Conservation (phyloP, 805 yeast genomes). For the Tetrapisispora pingtungensis region DNA sequence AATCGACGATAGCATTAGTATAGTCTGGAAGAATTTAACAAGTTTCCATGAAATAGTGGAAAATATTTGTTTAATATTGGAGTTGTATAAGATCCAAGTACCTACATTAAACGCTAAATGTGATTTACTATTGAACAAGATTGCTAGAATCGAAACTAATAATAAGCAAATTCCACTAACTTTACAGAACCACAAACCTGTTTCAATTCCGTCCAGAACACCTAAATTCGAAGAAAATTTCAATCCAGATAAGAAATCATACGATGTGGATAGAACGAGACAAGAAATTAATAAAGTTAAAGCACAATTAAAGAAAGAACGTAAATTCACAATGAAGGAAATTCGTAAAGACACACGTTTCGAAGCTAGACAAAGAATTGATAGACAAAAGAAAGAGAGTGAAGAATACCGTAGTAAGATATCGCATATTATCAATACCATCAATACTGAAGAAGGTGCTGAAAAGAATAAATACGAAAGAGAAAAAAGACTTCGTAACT, state of each 20-base stretch:
- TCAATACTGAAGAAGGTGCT: conserved; percentile 89
- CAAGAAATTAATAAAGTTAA: conserved; percentile 76
- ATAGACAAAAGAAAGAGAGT: conserved; percentile 64
- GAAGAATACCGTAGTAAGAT: conserved; percentile 80
- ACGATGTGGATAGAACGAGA: conserved; percentile 72
- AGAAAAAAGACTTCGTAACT: conserved; percentile 60
- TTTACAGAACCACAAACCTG: conserved; percentile 73
- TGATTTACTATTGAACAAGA: conserved; percentile 28
- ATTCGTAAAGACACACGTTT: conserved; percentile 82
- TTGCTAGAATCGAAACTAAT: conserved; percentile 41
- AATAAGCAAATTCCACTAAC: conserved; percentile 58
- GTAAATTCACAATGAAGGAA: conserved; percentile 79
- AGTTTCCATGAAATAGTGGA: conserved; percentile 50
- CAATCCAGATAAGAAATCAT: conserved; percentile 89
- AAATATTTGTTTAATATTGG: conserved; percentile 38
- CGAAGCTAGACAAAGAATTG: conserved; percentile 75
- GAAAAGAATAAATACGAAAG: conserved; percentile 88
- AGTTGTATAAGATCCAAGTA: conserved; percentile 32
- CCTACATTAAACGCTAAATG: conserved; percentile 17
- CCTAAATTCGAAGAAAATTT: conserved; percentile 94
- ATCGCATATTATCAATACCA: conserved; percentile 75
- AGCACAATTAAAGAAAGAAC: conserved; percentile 83
- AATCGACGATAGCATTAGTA: conserved; percentile 25
- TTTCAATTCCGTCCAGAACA: conserved; percentile 73
- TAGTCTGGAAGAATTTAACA: conserved; percentile 51